Evolutionary conservation across 306 rosid genomes (phyloP), one percentile per base, ranked within the genome.

Genomic region (Psophocarpus tetragonolobus): DNA sequence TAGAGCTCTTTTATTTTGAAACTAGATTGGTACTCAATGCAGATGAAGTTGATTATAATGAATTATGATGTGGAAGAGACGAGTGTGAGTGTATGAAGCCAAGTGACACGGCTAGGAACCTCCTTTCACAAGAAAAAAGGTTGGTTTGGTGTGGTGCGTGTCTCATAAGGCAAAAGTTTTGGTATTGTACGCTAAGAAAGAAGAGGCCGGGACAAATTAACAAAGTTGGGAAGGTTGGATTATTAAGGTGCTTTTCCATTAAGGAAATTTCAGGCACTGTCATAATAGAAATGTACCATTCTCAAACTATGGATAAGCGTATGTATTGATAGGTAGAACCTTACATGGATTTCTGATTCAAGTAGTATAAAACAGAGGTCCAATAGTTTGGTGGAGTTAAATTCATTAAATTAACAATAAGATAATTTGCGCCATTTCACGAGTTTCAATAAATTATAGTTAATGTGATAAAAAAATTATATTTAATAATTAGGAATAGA

Each of bases 121-220:
- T 39, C 77, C 77, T 81, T 81, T 64, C 33, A 71, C 18, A 68
- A 51, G 74, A 73, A 24, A 39, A 29, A 82, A 21, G 66, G 66
- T 54, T 57, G 63, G 33, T 26, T 42, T 48, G 77, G 8, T 26
- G 60, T 11, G 27, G 26, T 38, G 64, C 54, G 85, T 76, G 48
- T 71, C 44, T 61, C 27, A 62, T 56, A 71, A 71, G 85, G 54
- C 36, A 21, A 7, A 76, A 18, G 69, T 21, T 76, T 77, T 82
- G 70, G 73, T 27, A 76, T 82, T 77, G 47, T 77, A 77, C 79
- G 85, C 75, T 54, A 82, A 76, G 82, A 21, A 66, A 81, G 44
- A 62, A 62, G 39, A 9, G 12, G 3, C 20, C 5, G 38, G n/a
- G 47, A 62, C 45, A 48, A n/a, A n/a, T n/a, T n/a, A n/a, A 51